phyloP scores from a whole-genome alignment of 2,329 filamentous ascomycete species.

The Chaetomium sp. region DNA sequence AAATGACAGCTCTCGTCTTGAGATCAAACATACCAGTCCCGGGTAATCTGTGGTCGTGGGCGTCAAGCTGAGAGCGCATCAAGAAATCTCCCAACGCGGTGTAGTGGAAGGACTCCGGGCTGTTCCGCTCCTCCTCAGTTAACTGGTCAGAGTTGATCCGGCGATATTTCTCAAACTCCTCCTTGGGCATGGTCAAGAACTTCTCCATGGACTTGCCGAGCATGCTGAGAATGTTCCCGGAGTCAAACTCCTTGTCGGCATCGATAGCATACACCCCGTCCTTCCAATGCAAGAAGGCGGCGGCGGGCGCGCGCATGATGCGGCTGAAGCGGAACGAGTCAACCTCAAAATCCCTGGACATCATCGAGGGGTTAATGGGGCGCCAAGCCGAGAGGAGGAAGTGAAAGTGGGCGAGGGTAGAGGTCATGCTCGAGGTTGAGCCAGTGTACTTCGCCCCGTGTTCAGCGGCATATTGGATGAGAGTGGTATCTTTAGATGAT shows the following conservation, averaged over 20 bases:
- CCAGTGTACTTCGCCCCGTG: slow-evolving; percentile 77
- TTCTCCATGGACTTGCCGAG: slow-evolving; percentile 97
- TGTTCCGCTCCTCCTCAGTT: slow-evolving; percentile 62
- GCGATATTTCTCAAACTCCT: slow-evolving; percentile 81
- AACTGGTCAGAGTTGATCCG: slow-evolving; percentile 61
- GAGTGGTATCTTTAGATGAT: slow-evolving; percentile 72
- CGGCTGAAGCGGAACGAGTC: slow-evolving; percentile 62
- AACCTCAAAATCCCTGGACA: slow-evolving; percentile 62
- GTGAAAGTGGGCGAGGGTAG: slow-evolving; percentile 82
- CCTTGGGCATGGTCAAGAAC: slow-evolving; percentile 73
- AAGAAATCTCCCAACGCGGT: slow-evolving; percentile 80
- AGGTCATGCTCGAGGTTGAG: slow-evolving; percentile 95
- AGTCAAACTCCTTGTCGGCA: slow-evolving; percentile 87
- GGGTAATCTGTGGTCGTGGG: slow-evolving; percentile 75
- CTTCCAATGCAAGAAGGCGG: slow-evolving; percentile 75
- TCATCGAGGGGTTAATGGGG: slow-evolving; percentile 54
- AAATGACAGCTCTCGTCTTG: slow-evolving; percentile 87
- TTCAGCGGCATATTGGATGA: slow-evolving; percentile 62
- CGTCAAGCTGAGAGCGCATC: slow-evolving; percentile 92
- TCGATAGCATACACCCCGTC: slow-evolving; percentile 91
- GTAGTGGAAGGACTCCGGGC: slow-evolving; percentile 79
- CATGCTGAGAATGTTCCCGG: slow-evolving; percentile 79
- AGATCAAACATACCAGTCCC: slow-evolving; percentile 93
- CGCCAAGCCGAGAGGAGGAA: slow-evolving; percentile 84
- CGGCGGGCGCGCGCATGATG: slow-evolving; percentile 65